Conservation (phyloP, 2,329 filamentous ascomycete species). For the Teratosphaeria zuluensis region DNA sequence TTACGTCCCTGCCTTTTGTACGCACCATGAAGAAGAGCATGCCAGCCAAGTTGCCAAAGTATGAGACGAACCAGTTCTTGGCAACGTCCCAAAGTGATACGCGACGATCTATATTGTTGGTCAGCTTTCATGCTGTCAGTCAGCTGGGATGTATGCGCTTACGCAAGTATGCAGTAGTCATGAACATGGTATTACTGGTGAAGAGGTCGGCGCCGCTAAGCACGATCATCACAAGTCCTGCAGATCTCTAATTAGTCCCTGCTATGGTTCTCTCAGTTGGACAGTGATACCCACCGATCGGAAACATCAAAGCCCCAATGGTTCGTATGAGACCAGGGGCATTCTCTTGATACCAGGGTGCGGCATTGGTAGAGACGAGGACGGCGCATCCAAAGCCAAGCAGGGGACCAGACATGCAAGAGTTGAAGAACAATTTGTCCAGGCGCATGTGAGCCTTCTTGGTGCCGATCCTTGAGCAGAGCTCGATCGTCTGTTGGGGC, state of each 20-base stretch:
- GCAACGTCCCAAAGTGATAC: slow-evolving; percentile 17
- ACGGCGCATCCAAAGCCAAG: slow-evolving; percentile 42
- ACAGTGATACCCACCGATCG: slow-evolving; percentile 15
- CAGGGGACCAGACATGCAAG: slow-evolving; percentile 39
- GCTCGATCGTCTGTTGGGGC: slow-evolving; percentile 36
- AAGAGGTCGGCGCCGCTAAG: slow-evolving; percentile 26
- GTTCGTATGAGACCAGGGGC: slow-evolving; percentile 25
- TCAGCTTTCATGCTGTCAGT: background rate
- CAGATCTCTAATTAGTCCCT: background rate
- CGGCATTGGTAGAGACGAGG: slow-evolving; percentile 16
- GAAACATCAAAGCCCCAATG: slow-evolving; percentile 26
- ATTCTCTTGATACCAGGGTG: slow-evolving; percentile 27
- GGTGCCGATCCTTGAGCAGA: slow-evolving; percentile 39
- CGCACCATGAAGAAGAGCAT: slow-evolving; percentile 20
- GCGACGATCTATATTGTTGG: slow-evolving; percentile 23
- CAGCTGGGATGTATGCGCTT: background rate
- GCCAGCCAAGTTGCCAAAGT: slow-evolving; percentile 25
- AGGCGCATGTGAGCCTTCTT: slow-evolving; percentile 39
- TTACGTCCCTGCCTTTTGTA: no score
- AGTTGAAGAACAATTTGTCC: slow-evolving; percentile 44
- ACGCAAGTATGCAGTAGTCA: slow-evolving; percentile 34
- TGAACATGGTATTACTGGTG: slow-evolving; percentile 28
- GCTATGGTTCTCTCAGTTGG: background rate
- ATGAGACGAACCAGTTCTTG: slow-evolving; percentile 20
- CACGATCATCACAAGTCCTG: slow-evolving; percentile 20